Base-by-base conservation (phyloP, 495 filamentous ascomycete genomes). In the Penicillium desertorum region DNA sequence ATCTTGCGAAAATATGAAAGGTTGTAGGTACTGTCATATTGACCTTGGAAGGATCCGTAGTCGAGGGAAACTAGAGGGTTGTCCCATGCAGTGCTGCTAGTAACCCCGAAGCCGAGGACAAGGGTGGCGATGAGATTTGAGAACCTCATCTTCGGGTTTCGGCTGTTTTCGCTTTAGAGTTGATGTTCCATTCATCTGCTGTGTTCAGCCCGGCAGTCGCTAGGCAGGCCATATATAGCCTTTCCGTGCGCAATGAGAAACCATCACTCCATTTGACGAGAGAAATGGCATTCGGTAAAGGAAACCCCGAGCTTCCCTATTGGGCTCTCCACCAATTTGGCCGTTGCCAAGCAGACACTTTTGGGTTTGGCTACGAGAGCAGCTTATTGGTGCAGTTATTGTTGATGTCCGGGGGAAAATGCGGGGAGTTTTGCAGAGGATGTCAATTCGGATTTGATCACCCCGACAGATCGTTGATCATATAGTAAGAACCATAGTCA, bases 41-140 rank as follows among this genome's bases (percentile, higher is more conserved):
- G 77, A 41, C 85, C 84, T 58, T 77, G 68, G 57, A 87, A 85
- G n/a, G 66, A 75, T 34, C 80, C 82, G 63, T 87, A 85, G 65
- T 81, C 74, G 3, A 86, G 72, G 9, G 58, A 52, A 27, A 72
- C 58, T 39, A 69, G 55, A 34, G 71, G 70, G 12, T 69, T 47
- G 25, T 65, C 63, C 23, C 64, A 66, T 41, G 63, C 65, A 17
- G 36, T 39, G 19, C 41, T 56, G 19, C 41, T 54, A 32, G 19
- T 51, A 4, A 37, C 30, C 19, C 57, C 54, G 17, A 68, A 58
- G 19, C 43, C 25, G n/a, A 39, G 34, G 17, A 66, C 30, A 29
- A 48, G 22, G 32, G 49, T 29, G 16, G 55, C 19, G 16, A 56
- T 5, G 6, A 23, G 22, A 27, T n/a, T 27, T 14, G 14, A 56